Conservation (phyloP, 257 asterid genomes). For the Nicotiana tabacum region DNA sequence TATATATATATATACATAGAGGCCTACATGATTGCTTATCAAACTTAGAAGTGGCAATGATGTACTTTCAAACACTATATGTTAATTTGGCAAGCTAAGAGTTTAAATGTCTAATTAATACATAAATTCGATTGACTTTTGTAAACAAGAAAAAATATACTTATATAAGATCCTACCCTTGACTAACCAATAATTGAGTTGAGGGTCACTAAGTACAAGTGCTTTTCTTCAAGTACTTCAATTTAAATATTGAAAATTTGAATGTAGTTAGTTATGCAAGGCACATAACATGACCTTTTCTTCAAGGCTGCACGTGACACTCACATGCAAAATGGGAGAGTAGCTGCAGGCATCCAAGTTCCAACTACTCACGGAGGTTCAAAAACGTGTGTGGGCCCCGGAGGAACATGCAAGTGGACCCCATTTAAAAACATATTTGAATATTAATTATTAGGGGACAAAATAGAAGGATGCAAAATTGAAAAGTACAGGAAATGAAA, state of each 20-base stretch:
- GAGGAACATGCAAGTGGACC: conserved; percentile 11
- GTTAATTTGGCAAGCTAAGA: not conserved
- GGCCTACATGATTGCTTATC: not conserved
- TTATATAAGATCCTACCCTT: not conserved
- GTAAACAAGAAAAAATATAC: not conserved
- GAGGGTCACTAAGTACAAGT: not conserved
- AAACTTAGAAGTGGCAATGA: not conserved
- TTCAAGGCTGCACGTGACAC: conserved; percentile 10
- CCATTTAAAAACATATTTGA: not conserved
- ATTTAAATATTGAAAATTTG: not conserved
- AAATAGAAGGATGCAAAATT: not conserved
- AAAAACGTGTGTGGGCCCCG: conserved; percentile 22
- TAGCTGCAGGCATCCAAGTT: not conserved
- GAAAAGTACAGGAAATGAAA: not conserved
- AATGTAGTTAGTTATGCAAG: not conserved
- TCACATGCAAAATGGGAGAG: conserved; percentile 23
- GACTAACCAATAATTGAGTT: conserved; percentile 3
- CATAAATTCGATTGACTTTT: not conserved
- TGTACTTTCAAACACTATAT: not conserved
- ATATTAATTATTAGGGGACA: not conserved
- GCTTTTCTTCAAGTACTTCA: not conserved
- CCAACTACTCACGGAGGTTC: not conserved
- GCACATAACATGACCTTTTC: not conserved
- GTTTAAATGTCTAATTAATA: not conserved
- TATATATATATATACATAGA: not conserved